A percentile compares a stretch with the other conserved stretches of the same genome.
Evolutionary conservation across 2,329 filamentous ascomycete species (phyloP).

Genomic region (Thermothelomyces thermophilus): DNA sequence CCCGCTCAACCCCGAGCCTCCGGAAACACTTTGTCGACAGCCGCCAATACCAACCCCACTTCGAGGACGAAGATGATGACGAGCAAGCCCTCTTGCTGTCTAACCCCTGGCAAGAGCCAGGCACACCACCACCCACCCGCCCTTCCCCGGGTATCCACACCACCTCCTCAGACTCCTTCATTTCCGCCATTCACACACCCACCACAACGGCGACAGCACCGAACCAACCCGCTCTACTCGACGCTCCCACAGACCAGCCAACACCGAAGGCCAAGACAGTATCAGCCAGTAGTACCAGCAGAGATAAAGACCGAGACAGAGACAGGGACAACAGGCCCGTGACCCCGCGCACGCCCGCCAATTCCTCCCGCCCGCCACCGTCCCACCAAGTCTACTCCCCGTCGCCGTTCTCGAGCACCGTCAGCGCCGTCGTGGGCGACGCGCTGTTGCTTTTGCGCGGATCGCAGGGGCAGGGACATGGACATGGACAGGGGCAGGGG

Average conservation of each 20-base stretch:
- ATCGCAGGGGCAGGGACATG: neutral
- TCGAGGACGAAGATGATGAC: constrained; percentile 7
- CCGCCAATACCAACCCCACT: constrained; percentile 29
- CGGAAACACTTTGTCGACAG: neutral
- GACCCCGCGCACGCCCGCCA: constrained; percentile 30
- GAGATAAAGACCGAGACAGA: neutral
- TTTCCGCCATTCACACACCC: constrained; percentile 3
- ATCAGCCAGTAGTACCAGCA: neutral
- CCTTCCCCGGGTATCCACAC: constrained; percentile 16
- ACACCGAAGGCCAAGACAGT: neutral
- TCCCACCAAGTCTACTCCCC: constrained; percentile 46
- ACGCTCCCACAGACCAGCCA: neutral
- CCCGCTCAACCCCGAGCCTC: constrained; percentile 28
- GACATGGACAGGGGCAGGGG: neutral
- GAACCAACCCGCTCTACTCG: neutral
- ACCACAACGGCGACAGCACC: neutral
- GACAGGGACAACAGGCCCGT: constrained; percentile 22
- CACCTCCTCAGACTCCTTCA: constrained; percentile 27
- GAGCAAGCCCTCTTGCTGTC: constrained; percentile 34
- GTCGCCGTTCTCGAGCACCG: constrained; percentile 53
- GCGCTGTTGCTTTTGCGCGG: constrained; percentile 25
- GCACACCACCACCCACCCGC: constrained; percentile 4
- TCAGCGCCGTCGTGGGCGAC: constrained; percentile 52
- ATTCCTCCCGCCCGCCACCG: constrained; percentile 34
- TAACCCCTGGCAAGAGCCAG: constrained; percentile 37